A percentile compares a stretch with the other conserved stretches of the same genome.
phyloP scores from a whole-genome alignment of 306 rosid species.

The Quercus berberidifolia region DNA sequence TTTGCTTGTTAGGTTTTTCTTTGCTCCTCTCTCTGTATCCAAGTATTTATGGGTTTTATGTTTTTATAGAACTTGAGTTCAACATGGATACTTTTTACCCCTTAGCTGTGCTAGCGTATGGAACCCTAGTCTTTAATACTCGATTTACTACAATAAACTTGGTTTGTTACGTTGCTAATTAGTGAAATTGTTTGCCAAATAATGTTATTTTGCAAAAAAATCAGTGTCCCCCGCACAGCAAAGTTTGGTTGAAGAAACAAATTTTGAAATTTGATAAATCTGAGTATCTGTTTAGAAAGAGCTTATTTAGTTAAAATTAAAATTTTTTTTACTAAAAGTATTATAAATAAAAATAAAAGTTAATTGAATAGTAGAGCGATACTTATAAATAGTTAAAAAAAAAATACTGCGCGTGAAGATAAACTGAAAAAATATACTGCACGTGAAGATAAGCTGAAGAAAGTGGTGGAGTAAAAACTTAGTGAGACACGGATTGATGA shows the following conservation, averaged over 20 bases:
- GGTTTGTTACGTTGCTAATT: too few species aligned
- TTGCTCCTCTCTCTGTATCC: accelerated
- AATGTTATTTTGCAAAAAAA: too few species aligned
- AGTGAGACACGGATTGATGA: too few species aligned
- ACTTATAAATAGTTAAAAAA: accelerated
- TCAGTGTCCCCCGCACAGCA: accelerated
- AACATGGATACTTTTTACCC: accelerated
- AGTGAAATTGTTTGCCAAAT: too few species aligned
- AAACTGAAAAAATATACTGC: accelerated
- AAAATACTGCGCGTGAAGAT: accelerated
- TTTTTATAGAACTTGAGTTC: too few species aligned
- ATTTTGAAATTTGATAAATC: too few species aligned
- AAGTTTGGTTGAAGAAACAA: too few species aligned
- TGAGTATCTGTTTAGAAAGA: accelerated
- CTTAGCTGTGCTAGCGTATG: too few species aligned
- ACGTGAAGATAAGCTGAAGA: accelerated
- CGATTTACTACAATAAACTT: accelerated
- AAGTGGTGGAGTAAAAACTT: too few species aligned
- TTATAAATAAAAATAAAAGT: accelerated
- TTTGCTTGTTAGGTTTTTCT: too few species aligned
- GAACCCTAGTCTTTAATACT: too few species aligned
- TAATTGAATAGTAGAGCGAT: accelerated
- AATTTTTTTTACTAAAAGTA: accelerated
- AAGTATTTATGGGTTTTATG: too few species aligned
- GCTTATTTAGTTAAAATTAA: accelerated